phyloP scores from a whole-genome alignment of 768 basidiomycete genomes.

The Multifurca ochricompacta region DNA sequence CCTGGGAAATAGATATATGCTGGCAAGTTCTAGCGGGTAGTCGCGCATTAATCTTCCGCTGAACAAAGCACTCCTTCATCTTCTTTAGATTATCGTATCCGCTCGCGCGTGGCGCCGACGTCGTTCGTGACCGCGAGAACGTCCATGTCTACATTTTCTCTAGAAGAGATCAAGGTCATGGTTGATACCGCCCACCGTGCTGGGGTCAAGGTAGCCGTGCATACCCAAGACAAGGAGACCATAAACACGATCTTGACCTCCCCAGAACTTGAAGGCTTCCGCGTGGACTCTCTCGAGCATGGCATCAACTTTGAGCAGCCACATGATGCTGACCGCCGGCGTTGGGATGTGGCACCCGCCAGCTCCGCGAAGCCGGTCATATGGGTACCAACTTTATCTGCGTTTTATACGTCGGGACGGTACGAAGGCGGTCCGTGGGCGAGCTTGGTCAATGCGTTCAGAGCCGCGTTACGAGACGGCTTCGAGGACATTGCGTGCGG shows the following conservation, averaged over 20 bases:
- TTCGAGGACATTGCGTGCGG: slow-evolving; percentile 50
- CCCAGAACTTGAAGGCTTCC: slow-evolving; percentile 4
- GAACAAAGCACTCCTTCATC: neutral
- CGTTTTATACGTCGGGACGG: slow-evolving; percentile 32
- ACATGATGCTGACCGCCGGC: slow-evolving; percentile 8
- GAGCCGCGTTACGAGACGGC: slow-evolving; percentile 35
- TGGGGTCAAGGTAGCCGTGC: slow-evolving; percentile 53
- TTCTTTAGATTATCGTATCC: slow-evolving; percentile 43
- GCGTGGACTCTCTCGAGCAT: slow-evolving; percentile 53
- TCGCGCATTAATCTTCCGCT: neutral
- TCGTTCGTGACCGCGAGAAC: slow-evolving; percentile 30
- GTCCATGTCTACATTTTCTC: slow-evolving; percentile 38
- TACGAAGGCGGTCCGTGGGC: slow-evolving; percentile 31
- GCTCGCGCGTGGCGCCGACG: slow-evolving; percentile 38
- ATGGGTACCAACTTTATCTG: slow-evolving; percentile 56
- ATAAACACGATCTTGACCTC: slow-evolving; percentile 28
- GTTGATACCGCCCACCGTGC: slow-evolving; percentile 43
- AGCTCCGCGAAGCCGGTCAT: slow-evolving; percentile 26
- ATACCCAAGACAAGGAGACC: slow-evolving; percentile 35
- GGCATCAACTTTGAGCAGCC: slow-evolving; percentile 29
- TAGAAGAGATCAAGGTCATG: slow-evolving; percentile 40
- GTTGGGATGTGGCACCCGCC: neutral
- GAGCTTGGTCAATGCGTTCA: slow-evolving; percentile 34
- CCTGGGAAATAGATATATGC: slow-evolving; percentile 45
- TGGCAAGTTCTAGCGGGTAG: slow-evolving; percentile 27